Conservation (phyloP, 116 monocot species). For the Dioscorea cayenensis region DNA sequence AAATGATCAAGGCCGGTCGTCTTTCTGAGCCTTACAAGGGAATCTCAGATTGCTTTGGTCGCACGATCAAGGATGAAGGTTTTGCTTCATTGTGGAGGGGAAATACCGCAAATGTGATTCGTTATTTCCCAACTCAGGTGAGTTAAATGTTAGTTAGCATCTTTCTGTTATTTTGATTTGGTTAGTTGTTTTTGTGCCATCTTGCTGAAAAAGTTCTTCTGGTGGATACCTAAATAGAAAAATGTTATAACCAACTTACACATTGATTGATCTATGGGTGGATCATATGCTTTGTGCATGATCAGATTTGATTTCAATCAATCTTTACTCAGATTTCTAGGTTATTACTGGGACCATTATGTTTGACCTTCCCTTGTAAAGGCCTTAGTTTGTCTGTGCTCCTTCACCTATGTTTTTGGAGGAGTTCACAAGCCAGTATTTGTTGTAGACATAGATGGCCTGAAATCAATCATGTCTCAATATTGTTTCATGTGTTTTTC, state of each 20-base stretch:
- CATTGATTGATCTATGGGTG: no score
- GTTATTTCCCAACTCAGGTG: slow-evolving; percentile 43
- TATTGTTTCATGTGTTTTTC: background rate
- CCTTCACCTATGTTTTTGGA: no score
- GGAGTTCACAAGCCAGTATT: no score
- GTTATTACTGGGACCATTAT: no score
- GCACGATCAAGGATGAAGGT: slow-evolving; percentile 39
- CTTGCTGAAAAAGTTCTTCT: background rate
- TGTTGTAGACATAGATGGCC: background rate
- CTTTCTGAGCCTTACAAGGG: slow-evolving; percentile 50
- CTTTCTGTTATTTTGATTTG: background rate
- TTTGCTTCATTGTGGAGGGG: slow-evolving; percentile 34
- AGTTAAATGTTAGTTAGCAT: background rate
- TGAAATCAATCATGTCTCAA: background rate
- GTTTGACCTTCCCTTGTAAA: no score
- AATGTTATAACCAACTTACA: no score
- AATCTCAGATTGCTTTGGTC: slow-evolving; percentile 29
- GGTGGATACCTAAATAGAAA: no score
- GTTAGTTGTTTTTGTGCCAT: background rate
- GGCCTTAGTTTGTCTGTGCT: no score
- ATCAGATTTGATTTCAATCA: no score
- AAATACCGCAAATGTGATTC: slow-evolving; percentile 48
- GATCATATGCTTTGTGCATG: no score
- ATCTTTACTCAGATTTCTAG: no score
- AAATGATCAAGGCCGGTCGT: slow-evolving; percentile 41